A percentile compares a stretch with the other conserved stretches of the same genome.
Evolutionary conservation across 1,139 yeast species (phyloP).

Genomic region (Pneumocystis canis): DNA sequence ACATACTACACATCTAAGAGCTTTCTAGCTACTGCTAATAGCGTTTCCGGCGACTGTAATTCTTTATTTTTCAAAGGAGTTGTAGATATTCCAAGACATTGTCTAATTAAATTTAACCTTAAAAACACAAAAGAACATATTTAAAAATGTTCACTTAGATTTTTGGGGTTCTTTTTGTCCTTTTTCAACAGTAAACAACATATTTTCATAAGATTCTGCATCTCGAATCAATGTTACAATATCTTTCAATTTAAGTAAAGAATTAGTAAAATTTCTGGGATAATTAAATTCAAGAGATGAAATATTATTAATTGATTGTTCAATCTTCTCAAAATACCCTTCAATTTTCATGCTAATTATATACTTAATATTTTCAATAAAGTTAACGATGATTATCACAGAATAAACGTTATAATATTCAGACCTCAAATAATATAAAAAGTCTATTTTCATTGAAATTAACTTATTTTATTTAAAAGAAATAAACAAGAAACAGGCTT

Average conservation of each 20-base stretch:
- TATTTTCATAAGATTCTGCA: conserved; percentile 40
- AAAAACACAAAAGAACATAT: conserved; percentile 1
- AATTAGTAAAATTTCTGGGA: conserved; percentile 53
- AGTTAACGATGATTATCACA: no score
- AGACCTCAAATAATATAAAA: no score
- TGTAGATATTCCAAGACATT: conserved; percentile 15
- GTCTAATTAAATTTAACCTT: conserved; percentile 12
- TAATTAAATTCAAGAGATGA: conserved; percentile 19
- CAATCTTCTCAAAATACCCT: conserved; percentile 2
- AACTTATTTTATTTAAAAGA: neutral
- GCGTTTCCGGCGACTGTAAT: conserved; percentile 19
- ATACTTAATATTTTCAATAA: neutral
- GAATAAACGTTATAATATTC: no score
- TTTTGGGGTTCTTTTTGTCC: conserved; percentile 5
- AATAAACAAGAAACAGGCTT: neutral
- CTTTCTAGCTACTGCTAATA: conserved; percentile 6
- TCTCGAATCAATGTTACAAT: conserved; percentile 49
- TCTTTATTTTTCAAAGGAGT: conserved; percentile 8
- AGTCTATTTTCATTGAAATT: neutral
- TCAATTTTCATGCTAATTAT: neutral
- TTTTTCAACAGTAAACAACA: conserved; percentile 32
- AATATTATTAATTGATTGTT: conserved; percentile 13
- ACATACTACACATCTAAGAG: conserved; percentile 11
- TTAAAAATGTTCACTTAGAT: conserved; percentile 7
- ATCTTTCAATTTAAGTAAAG: conserved; percentile 40